Percentiles rank a stretch among this genome's conserved stretches.
phyloP scores from a whole-genome alignment of 345 rosid species.

The Limnanthes douglasii region DNA sequence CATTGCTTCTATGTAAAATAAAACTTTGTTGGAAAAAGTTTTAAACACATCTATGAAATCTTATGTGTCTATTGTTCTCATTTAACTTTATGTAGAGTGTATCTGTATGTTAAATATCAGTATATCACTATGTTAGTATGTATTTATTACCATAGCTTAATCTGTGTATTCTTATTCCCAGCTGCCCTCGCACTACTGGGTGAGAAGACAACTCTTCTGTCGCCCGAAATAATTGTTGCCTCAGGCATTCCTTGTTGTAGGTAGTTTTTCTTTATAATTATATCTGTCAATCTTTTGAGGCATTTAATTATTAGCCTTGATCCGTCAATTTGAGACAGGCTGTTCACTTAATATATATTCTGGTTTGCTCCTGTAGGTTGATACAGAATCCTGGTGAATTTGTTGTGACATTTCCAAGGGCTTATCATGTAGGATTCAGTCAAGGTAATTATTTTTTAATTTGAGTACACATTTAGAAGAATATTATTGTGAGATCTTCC shows the following conservation, averaged over 20 bases:
- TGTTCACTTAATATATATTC: no score
- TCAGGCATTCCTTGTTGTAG: conserved; percentile 96
- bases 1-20: no score
- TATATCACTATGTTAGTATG: no score
- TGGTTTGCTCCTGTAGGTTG: conserved; percentile 47
- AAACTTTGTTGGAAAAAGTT: no score
- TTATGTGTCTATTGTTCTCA: no score
- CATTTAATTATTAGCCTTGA: no score
- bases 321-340: no score
- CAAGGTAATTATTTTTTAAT: conserved; percentile 62
- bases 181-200: conserved; percentile 84
- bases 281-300: conserved; percentile 2
- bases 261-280: conserved; percentile 25
- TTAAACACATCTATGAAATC: no score
- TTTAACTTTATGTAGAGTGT: no score
- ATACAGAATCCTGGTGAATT: conserved; percentile 97
- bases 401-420: conserved; percentile 99
- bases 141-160: no score
- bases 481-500: no score
- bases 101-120: no score
- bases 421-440: conserved; percentile 99
- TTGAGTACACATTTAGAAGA: conserved; percentile 5
- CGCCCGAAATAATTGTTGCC: conserved; percentile 71
- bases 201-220: conserved; percentile 95
- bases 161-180: conserved; percentile 17